These are phyloP conservation scores for Diaporthe aspalathi DNA, from an alignment of 2,329 filamentous ascomycete species.

Conservation along the genomic window DNA sequence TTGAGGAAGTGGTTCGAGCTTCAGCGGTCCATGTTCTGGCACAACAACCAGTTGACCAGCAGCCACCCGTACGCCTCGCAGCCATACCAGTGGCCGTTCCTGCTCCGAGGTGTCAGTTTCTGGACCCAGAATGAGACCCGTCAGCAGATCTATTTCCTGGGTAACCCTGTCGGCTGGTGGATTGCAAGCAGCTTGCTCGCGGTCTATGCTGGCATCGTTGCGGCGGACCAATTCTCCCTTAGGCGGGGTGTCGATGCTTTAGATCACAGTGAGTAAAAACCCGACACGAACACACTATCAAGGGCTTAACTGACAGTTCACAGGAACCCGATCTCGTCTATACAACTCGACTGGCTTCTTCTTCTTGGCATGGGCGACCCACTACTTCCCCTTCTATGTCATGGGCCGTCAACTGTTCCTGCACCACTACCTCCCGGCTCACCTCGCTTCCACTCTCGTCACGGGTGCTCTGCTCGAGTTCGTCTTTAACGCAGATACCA, in stretches of 20 bases:
- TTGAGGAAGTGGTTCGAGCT: conserved; percentile 95
- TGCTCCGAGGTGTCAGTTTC: conserved; percentile 97
- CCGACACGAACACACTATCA: background rate
- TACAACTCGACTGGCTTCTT: conserved; percentile 99
- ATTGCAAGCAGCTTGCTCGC: conserved; percentile 90
- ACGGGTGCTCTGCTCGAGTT: conserved; percentile 94
- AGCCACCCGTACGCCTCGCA: conserved; percentile 96
- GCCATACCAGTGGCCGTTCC: conserved; percentile 97
- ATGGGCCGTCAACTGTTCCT: conserved; percentile 99
- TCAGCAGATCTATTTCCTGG: conserved; percentile 98
- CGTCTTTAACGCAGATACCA: conserved; percentile 90
- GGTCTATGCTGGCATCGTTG: conserved; percentile 91
- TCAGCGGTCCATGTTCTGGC: conserved; percentile 98
- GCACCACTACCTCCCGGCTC: conserved; percentile 96
- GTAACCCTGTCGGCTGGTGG: conserved; percentile 98
- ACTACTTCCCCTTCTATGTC: conserved; percentile 97
- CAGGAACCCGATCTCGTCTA: conserved; percentile 88
- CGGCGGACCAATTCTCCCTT: conserved; percentile 92
- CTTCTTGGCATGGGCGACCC: conserved; percentile 96
- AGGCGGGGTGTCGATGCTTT: conserved; percentile 93
- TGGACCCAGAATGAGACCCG: conserved; percentile 97
- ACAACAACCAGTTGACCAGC: conserved; percentile 98
- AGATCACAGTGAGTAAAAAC: conserved; percentile 81
- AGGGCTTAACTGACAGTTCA: conserved; percentile 47
- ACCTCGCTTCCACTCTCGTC: conserved; percentile 89